Evolutionary conservation across 208 protist genomes (phyloP), one percentile per base, ranked within the genome.

Genomic region (Trypanosoma lewisi): DNA sequence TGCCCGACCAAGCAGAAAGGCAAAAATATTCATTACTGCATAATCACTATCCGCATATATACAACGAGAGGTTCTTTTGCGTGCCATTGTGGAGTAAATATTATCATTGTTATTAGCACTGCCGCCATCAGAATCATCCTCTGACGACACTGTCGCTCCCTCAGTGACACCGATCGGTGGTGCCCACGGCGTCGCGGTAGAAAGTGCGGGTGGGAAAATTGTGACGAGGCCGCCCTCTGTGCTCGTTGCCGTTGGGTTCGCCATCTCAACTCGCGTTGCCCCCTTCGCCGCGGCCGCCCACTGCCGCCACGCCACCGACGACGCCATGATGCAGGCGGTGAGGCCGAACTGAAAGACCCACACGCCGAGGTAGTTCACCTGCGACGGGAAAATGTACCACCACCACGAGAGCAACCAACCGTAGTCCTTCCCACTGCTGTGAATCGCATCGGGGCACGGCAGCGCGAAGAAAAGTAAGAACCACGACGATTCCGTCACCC

Each of bases 191-290:
- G 14, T 54, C 16, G 69, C 77, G 80, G 70, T 80, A 78, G 33
- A 51, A 31, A 49, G 49, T 1, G 44, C 36, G 0, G 34, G 51
- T 28, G 81, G 77, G 36, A 93, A 93, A 51, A 89, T 85, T 4
- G 62, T 63, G 19, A 93, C 81, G 28, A 93, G 59, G 5, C 79
- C 70, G 8, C 87, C 87, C 25, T 79, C 60, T 51, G 49, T 80
- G 57, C 81, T 60, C 16, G 85, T 74, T 4, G 78, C 83, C n/a
- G 88, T 69, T 21, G 83, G 87, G 70, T 93, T 93, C 5, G 81
- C 77, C 27, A 89, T 55, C 72, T 93, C 87, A 47, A 90, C 69
- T 8, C 78, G 75, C 8, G 83, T 90, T 2, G 73, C 80, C 16
- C 79, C 87, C 21, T 19, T 25, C 41, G 70, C 83, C 3, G 82